Evolutionary conservation across 257 asterid species (phyloP).

Genomic region (Henckelia pumila): DNA sequence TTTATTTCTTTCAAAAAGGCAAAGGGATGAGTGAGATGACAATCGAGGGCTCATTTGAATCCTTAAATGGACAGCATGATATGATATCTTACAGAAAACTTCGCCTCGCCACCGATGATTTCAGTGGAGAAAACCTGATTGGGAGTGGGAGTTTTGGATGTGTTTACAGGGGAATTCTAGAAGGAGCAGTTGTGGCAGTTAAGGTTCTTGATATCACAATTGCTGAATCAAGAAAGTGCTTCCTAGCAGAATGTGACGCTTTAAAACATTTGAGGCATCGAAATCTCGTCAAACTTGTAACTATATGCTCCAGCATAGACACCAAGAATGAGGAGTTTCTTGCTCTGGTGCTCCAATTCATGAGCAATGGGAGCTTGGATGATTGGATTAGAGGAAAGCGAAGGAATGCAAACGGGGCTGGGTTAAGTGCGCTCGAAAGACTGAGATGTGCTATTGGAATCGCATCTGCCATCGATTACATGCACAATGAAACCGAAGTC

Average conservation of each 20-base stretch:
- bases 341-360: slow-evolving; percentile 49
- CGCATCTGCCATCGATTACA: slow-evolving; percentile 49
- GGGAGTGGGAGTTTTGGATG: slow-evolving; percentile 53
- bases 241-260: slow-evolving; percentile 51
- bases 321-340: slow-evolving; percentile 41
- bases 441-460: slow-evolving; percentile 39
- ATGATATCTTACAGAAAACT: slow-evolving; percentile 50
- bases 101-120: slow-evolving; percentile 47
- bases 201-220: slow-evolving; percentile 39
- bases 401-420: slow-evolving; percentile 21
- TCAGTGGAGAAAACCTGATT: slow-evolving; percentile 42
- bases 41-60: slow-evolving; percentile 1
- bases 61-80: slow-evolving; percentile 27
- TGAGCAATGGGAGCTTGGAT: slow-evolving; percentile 66
- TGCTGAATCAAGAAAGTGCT: slow-evolving; percentile 35
- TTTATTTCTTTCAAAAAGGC: slow-evolving; percentile 28
- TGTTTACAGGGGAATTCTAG: slow-evolving; percentile 50
- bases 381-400: slow-evolving; percentile 53
- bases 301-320: slow-evolving; percentile 49
- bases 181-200: slow-evolving; percentile 41
- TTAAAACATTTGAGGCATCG: slow-evolving; percentile 47
- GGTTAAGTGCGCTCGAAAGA: slow-evolving; percentile 34
- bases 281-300: slow-evolving; percentile 54
- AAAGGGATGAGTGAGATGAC: slow-evolving; percentile 11
- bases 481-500: slow-evolving; percentile 47